A percentile compares a stretch with the other conserved stretches of the same genome.
Conservation (phyloP, 257 asterid species). For the Petrea volubilis region DNA sequence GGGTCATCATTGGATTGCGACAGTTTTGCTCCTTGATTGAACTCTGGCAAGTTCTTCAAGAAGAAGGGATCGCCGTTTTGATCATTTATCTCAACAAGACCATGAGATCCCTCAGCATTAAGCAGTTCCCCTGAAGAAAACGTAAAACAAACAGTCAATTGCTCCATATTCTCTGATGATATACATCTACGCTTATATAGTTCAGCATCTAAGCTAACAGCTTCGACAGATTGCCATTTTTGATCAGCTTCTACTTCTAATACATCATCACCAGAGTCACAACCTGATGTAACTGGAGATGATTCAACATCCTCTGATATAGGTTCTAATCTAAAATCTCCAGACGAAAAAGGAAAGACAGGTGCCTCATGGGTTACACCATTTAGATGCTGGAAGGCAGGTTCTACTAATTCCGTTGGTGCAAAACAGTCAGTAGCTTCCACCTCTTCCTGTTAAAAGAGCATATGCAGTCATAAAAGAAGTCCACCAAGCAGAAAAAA, state of each 20-base stretch:
- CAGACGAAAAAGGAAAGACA: conserved; percentile 40
- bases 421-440: conserved; percentile 38
- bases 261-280: conserved; percentile 23
- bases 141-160: conserved; percentile 27
- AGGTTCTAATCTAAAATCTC: conserved; percentile 36
- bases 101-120: conserved; percentile 26
- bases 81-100: conserved; percentile 23
- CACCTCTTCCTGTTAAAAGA: conserved; percentile 46
- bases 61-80: conserved; percentile 20
- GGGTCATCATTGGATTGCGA: conserved; percentile 3
- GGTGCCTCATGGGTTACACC: conserved; percentile 36
- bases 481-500: neutral
- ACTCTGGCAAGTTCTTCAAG: conserved; percentile 23
- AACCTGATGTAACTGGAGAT: conserved; percentile 38
- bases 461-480: neutral
- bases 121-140: conserved; percentile 29
- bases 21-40: conserved; percentile 20
- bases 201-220: conserved; percentile 26
- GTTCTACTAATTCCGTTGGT: conserved; percentile 35
- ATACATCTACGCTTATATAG: conserved; percentile 17
- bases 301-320: conserved; percentile 25
- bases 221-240: conserved; percentile 26
- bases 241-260: conserved; percentile 31
- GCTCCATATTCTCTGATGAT: conserved; percentile 21
- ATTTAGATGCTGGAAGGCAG: conserved; percentile 39